Conservation (phyloP, 306 rosid species). For the Vigna mungo region DNA sequence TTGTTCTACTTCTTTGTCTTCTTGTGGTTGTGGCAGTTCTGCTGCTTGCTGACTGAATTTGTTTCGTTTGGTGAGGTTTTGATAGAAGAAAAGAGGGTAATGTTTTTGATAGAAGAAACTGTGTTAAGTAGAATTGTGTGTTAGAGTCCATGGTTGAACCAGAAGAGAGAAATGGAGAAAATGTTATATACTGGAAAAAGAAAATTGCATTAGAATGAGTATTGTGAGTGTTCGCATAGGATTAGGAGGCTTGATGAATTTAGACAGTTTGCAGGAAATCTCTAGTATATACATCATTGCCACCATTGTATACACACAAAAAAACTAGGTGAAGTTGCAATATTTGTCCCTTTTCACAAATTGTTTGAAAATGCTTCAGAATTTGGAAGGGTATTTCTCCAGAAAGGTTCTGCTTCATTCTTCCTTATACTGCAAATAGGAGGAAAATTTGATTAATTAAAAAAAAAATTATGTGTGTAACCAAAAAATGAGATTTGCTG, state of each 20-base stretch:
- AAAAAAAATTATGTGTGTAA: too few species aligned
- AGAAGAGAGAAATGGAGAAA: too few species aligned
- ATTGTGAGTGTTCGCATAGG: too few species aligned
- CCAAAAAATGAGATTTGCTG: too few species aligned
- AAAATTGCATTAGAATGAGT: too few species aligned
- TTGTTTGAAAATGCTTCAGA: conserved; percentile 10
- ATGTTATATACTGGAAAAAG: too few species aligned
- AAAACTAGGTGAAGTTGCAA: neutral
- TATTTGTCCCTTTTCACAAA: conserved; percentile 3
- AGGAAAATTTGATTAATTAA: too few species aligned
- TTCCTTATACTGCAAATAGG: neutral
- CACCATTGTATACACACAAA: neutral
- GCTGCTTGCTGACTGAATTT: neutral
- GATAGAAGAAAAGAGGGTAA: neutral
- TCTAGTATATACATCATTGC: neutral
- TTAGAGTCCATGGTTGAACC: too few species aligned
- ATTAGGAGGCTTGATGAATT: neutral
- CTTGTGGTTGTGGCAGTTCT: neutral
- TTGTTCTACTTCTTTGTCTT: neutral
- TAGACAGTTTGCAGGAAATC: too few species aligned
- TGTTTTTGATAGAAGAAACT: neutral
- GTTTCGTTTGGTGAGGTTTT: conserved; percentile 23
- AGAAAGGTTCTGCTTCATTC: conserved; percentile 2
- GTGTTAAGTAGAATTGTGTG: neutral
- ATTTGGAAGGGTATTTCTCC: conserved; percentile 8